Evolutionary conservation across 2,329 filamentous ascomycete species (phyloP).

Genomic region (Proliferodiscus dingleyae): DNA sequence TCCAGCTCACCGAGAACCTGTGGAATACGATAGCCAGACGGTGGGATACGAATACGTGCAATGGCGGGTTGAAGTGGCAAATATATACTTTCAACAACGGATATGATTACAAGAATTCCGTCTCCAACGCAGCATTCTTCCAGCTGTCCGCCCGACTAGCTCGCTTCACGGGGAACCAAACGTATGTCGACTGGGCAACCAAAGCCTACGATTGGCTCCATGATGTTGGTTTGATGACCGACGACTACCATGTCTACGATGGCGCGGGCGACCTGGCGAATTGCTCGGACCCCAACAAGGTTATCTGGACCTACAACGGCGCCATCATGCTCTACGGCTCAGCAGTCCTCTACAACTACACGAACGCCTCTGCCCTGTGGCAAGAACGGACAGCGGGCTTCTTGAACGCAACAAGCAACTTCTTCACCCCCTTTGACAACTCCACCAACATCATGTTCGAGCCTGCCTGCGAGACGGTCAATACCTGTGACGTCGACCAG

Average conservation of each 20-base stretch:
- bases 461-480: conserved; percentile 56
- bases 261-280: conserved; percentile 49
- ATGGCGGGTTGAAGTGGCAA: conserved; percentile 75
- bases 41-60: conserved; percentile 65
- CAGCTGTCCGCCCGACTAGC: conserved; percentile 73
- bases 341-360: conserved; percentile 59
- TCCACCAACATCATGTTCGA: conserved; percentile 60
- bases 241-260: conserved; percentile 53
- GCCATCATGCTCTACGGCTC: conserved; percentile 63
- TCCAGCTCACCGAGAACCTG: conserved; percentile 62
- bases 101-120: conserved; percentile 77
- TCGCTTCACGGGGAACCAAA: conserved; percentile 61
- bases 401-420: conserved; percentile 45
- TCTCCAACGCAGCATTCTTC: conserved; percentile 80
- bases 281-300: conserved; percentile 47
- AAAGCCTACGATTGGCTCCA: conserved; percentile 63
- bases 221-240: conserved; percentile 52
- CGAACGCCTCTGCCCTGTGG: conserved; percentile 48
- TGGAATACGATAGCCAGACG: conserved; percentile 67
- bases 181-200: conserved; percentile 61
- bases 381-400: conserved; percentile 46
- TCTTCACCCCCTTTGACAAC: conserved; percentile 49
- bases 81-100: conserved; percentile 74
- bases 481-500: conserved; percentile 58
- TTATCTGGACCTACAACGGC: conserved; percentile 61